These are phyloP conservation scores for Pyrus hybrid DNA, from an alignment of 331 rosid species.

Conservation along the genomic window DNA sequence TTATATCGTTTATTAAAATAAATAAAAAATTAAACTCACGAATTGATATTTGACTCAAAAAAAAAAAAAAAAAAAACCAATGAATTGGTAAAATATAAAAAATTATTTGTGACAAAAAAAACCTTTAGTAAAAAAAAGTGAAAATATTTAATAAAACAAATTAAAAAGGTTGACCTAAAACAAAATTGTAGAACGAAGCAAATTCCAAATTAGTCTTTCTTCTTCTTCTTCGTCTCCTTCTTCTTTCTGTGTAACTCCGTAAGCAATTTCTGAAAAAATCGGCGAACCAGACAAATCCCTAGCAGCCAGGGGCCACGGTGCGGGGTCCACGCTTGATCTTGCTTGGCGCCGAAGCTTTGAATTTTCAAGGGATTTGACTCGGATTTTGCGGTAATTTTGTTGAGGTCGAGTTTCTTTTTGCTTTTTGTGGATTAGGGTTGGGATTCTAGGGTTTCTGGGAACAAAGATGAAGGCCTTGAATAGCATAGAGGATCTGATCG, in stretches of 20 bases:
- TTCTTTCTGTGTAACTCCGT: background rate
- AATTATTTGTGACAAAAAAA: too few relatives aligned
- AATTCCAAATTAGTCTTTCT: background rate
- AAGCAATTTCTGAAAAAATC: background rate
- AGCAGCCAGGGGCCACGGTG: background rate
- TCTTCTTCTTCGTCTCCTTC: background rate
- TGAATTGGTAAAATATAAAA: too few relatives aligned
- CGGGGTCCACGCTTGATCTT: constrained; percentile 1
- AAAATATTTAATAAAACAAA: background rate
- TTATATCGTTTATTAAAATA: too few relatives aligned
- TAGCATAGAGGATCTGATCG: constrained; percentile 69
- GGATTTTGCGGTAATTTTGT: background rate
- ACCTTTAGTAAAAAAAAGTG: too few relatives aligned
- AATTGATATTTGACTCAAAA: too few relatives aligned
- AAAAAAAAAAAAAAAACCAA: too few relatives aligned
- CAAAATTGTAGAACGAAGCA: background rate
- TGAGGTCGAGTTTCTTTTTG: background rate
- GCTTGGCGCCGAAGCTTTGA: constrained; percentile 6
- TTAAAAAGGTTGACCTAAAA: background rate
- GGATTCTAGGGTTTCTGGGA: constrained; percentile 17
- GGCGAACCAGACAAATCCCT: background rate
- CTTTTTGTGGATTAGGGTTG: constrained; percentile 1
- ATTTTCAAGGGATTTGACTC: background rate
- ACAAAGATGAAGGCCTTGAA: constrained; percentile 49
- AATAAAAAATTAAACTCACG: too few relatives aligned